Evolutionary conservation across 805 yeast genomes (phyloP).

Genomic region (Brettanomyces anomalus): DNA sequence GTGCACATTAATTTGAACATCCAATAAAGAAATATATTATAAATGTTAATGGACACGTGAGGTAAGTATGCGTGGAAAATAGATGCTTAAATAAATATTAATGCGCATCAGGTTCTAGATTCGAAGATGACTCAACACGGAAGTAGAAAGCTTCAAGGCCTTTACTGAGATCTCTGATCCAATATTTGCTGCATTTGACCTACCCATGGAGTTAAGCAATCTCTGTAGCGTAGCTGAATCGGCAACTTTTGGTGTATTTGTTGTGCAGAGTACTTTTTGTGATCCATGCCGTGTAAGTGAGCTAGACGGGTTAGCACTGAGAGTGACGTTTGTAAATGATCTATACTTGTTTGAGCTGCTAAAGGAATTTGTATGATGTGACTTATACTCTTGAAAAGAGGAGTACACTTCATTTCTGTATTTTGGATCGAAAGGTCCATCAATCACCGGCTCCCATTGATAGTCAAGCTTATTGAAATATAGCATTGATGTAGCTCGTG

Average conservation of each 20-base stretch:
- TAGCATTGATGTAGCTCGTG: constrained; percentile 46
- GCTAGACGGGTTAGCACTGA: too few species aligned
- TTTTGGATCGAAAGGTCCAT: constrained; percentile 3
- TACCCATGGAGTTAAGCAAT: constrained; percentile 4
- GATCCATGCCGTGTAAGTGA: background rate
- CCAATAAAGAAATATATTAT: background rate
- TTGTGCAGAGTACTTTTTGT: background rate
- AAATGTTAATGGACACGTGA: too few species aligned
- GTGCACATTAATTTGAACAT: too few species aligned
- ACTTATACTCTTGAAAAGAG: too few species aligned
- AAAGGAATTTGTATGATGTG: too few species aligned
- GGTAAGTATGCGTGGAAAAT: too few species aligned
- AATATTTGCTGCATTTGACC: background rate
- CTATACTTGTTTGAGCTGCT: too few species aligned
- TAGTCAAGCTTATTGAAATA: constrained; percentile 25
- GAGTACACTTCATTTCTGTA: too few species aligned
- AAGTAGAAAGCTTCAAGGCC: background rate
- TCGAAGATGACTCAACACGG: background rate
- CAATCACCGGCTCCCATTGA: constrained; percentile 15
- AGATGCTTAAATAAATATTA: background rate
- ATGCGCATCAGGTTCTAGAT: background rate
- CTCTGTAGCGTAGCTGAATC: background rate
- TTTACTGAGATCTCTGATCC: background rate
- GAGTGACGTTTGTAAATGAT: too few species aligned
- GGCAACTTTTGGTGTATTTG: background rate